A percentile compares a stretch with the other conserved stretches of the same genome.
These are phyloP conservation scores for Hygrocybe punicea DNA, from an alignment of 768 basidiomycete species.

Conservation along the genomic window DNA sequence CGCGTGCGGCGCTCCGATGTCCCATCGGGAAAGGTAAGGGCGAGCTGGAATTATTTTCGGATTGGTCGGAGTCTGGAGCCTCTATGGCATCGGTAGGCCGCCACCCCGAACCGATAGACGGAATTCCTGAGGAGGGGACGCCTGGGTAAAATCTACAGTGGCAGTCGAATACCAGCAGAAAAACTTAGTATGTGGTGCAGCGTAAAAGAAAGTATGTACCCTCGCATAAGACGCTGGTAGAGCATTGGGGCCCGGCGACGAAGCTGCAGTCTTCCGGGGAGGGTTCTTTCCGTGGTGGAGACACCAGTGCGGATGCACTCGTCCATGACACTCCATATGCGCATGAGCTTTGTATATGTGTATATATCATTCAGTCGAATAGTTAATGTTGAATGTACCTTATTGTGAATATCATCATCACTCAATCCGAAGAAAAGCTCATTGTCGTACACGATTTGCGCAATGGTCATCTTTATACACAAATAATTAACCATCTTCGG, in stretches of 20 bases:
- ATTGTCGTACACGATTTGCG: slow-evolving; percentile 91
- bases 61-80: slow-evolving; percentile 15
- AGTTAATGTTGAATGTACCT: slow-evolving; percentile 40
- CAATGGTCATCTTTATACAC: slow-evolving; percentile 73
- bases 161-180: background rate
- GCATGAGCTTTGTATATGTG: slow-evolving; percentile 54
- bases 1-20: slow-evolving; percentile 22
- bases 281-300: slow-evolving; percentile 67
- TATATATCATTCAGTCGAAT: background rate
- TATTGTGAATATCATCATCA: slow-evolving; percentile 69
- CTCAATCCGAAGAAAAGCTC: slow-evolving; percentile 78
- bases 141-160: slow-evolving; percentile 49
- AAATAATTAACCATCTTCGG: slow-evolving; percentile 7
- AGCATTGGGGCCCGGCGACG: slow-evolving; percentile 83
- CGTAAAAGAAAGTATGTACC: slow-evolving; percentile 42
- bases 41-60: background rate
- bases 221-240: slow-evolving; percentile 87
- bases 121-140: slow-evolving; percentile 33
- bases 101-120: slow-evolving; percentile 32
- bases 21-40: background rate
- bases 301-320: slow-evolving; percentile 86
- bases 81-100: slow-evolving; percentile 19
- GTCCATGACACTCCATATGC: slow-evolving; percentile 92
- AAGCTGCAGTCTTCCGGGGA: slow-evolving; percentile 82
- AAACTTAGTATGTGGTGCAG: slow-evolving; percentile 3